Conservation (phyloP, 2,329 filamentous ascomycete genomes). For the Xylariaceae sp. region DNA sequence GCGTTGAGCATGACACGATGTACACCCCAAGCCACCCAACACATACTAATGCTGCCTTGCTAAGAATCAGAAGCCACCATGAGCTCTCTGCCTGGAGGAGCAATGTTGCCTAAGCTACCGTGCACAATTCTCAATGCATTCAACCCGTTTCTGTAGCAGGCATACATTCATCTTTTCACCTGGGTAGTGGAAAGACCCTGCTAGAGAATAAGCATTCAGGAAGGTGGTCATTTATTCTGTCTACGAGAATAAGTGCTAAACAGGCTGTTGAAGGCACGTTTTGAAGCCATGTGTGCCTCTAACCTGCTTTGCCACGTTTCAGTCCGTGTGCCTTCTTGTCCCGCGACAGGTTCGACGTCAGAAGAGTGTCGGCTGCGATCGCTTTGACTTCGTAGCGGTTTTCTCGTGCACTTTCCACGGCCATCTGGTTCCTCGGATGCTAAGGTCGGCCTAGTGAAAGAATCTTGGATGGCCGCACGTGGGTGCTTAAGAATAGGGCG, state of each 20-base stretch:
- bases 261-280: conserved; percentile 9
- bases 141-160: too few relatives aligned
- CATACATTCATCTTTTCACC: too few relatives aligned
- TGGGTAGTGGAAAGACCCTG: too few relatives aligned
- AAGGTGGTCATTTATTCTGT: background rate
- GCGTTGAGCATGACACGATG: background rate
- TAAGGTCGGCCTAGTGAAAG: background rate
- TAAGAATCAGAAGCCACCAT: too few relatives aligned
- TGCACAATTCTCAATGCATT: background rate
- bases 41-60: background rate
- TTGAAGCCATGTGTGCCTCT: conserved; percentile 13
- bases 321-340: background rate
- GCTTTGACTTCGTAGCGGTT: background rate
- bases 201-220: background rate
- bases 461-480: background rate
- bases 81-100: too few relatives aligned
- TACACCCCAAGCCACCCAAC: background rate
- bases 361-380: background rate
- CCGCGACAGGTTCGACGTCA: background rate
- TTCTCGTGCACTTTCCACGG: background rate
- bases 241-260: background rate
- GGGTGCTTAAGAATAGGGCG: background rate
- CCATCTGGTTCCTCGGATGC: background rate
- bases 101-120: background rate
- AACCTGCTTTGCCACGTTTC: background rate